Conservation (phyloP, 495 filamentous ascomycete species). For the Neurospora terricola region DNA sequence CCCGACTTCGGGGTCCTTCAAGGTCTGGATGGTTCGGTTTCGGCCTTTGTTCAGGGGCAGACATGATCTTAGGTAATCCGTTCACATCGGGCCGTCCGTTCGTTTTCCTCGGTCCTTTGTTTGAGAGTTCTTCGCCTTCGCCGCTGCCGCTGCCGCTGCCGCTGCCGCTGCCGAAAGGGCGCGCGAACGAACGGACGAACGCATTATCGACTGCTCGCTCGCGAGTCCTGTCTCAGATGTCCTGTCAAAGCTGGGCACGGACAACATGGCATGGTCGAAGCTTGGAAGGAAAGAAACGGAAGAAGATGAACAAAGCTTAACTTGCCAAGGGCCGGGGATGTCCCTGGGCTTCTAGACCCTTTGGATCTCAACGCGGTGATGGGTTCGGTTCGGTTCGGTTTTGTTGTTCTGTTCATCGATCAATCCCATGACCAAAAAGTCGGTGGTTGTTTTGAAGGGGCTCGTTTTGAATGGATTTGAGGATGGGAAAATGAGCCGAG, state of each 20-base stretch:
- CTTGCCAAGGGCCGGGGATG: neutral
- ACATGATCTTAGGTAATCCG: neutral
- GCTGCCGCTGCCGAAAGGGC: neutral
- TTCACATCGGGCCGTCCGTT: neutral
- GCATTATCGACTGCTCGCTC: neutral
- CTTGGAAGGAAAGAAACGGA: neutral
- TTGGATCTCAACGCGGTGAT: neutral
- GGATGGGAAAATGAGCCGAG: neutral
- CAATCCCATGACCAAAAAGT: neutral
- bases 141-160: neutral
- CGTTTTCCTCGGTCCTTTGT: neutral
- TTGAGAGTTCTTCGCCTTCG: neutral
- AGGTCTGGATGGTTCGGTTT: neutral
- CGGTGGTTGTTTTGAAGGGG: neutral
- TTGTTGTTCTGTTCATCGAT: neutral
- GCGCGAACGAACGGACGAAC: neutral
- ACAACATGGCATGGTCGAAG: neutral
- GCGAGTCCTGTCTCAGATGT: neutral
- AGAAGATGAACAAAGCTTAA: neutral
- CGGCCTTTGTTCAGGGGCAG: neutral
- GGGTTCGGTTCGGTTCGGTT: neutral
- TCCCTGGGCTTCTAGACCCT: neutral
- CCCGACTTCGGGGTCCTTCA: neutral
- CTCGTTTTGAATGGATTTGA: neutral
- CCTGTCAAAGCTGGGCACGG: neutral